Percentiles rank a stretch among this genome's conserved stretches.
These are phyloP conservation scores for Lachancea thermotolerans DNA, from an alignment of 805 yeast genomes.

Conservation along the genomic window DNA sequence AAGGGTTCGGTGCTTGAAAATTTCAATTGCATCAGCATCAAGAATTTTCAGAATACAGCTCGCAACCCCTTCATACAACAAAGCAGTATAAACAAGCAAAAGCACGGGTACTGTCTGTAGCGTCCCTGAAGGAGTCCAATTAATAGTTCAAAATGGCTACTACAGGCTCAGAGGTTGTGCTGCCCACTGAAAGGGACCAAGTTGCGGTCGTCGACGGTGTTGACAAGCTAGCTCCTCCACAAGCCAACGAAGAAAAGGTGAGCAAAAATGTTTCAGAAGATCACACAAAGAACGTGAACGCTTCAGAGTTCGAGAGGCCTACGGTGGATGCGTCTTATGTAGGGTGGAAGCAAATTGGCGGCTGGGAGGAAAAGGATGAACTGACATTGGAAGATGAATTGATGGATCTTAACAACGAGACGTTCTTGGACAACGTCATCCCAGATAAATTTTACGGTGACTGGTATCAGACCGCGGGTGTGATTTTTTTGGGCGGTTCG, in stretches of 20 bases:
- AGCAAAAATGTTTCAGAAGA: constrained; percentile 20
- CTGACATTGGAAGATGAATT: constrained; percentile 63
- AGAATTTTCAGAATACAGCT: neutral
- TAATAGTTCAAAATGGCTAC: constrained; percentile 7
- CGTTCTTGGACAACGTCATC: constrained; percentile 66
- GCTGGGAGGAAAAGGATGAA: constrained; percentile 67
- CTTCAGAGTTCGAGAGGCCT: constrained; percentile 18
- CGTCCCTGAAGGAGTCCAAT: neutral
- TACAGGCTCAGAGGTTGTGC: constrained; percentile 9
- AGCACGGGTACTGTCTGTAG: neutral
- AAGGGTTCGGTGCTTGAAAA: neutral
- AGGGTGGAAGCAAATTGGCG: constrained; percentile 94
- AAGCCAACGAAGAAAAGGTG: constrained; percentile 12
- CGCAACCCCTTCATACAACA: neutral
- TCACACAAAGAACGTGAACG: constrained; percentile 8
- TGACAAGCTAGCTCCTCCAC: constrained; percentile 18
- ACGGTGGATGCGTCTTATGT: constrained; percentile 51
- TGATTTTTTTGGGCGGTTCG: constrained; percentile 58
- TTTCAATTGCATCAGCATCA: neutral
- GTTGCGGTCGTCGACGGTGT: constrained; percentile 14
- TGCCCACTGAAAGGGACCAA: constrained; percentile 14
- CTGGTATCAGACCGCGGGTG: constrained; percentile 90
- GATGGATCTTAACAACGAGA: constrained; percentile 64
- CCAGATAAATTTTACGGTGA: constrained; percentile 82
- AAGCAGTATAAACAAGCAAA: neutral